Base-by-base conservation (phyloP, 169 alveolate species). In the Plasmodium vivax region DNA sequence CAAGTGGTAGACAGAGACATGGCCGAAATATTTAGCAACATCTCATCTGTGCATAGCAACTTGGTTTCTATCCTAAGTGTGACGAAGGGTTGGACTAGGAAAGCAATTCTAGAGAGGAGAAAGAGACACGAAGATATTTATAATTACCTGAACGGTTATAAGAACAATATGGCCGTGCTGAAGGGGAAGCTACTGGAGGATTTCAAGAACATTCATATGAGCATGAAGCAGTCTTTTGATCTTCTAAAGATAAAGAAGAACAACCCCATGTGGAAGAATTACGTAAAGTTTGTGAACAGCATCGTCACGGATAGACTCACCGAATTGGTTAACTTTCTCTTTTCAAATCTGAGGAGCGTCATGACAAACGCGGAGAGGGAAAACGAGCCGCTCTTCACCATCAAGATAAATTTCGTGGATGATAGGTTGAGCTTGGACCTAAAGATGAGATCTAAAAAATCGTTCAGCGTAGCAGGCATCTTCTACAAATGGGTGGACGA, bases 201-300 rank as follows among this genome's bases (percentile, higher is more conserved):
- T 23, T 98, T 98, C 8, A 96, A 93, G 84, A 96, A 93, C 71
- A 97, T 97, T 19, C 95, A 97, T 75, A 97, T 95, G 77, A 79
- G 95, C 12, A 95, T 98, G 85, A 98, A 98, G 92, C 98, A 97
- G 79, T 97, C 98, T 27, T 98, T 97, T 80, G 98, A 96, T 68
- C 75, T 96, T 85, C 96, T 98, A 56, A 97, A 97, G 82, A 96
- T 97, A 47, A 98, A 97, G 77, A 98, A 97, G 94, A 97, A 97
- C 92, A 84, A 95, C 30, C 92, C 90, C 9, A 96, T 97, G 93
- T 98, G 99, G 99, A 95, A 95, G 58, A 97, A 96, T 85, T 98
- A 98, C 73, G 93, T 96, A 84, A 98, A 98, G 95, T 98, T 96
- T 94, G 96, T 97, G 71, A 98, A 98, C 93, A 96, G 95, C 36